A percentile compares a stretch with the other conserved stretches of the same genome.
phyloP scores from a whole-genome alignment of 2,329 filamentous ascomycete genomes.

The Phaeosphaeria sp. region DNA sequence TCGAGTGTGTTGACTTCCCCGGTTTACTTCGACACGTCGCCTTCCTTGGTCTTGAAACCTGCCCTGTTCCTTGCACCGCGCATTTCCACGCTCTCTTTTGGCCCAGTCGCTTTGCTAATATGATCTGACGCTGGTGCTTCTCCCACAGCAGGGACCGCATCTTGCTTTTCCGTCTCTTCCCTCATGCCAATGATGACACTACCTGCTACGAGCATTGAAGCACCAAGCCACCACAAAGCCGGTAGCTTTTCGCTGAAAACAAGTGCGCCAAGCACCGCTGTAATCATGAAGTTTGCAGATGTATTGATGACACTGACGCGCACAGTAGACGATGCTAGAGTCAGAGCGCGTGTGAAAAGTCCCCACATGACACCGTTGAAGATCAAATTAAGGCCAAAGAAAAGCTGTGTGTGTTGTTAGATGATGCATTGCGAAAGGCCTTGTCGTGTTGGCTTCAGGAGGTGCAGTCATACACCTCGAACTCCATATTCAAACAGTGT shows the following conservation, averaged over 20 bases:
- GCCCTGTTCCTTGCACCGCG: slow-evolving; percentile 31
- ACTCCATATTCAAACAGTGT: slow-evolving; percentile 59
- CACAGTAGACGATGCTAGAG: slow-evolving; percentile 75
- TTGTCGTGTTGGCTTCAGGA: background rate
- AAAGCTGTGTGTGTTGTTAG: slow-evolving; percentile 59
- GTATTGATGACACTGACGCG: slow-evolving; percentile 85
- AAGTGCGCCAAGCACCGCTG: slow-evolving; percentile 71
- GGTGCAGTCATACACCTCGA: slow-evolving; percentile 55
- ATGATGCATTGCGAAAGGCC: background rate
- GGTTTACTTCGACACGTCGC: slow-evolving; percentile 38
- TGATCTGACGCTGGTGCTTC: slow-evolving; percentile 29
- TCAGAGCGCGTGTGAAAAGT: slow-evolving; percentile 80
- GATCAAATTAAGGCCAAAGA: slow-evolving; percentile 76
- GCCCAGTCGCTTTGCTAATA: slow-evolving; percentile 21
- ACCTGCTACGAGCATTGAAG: slow-evolving; percentile 73
- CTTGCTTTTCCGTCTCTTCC: slow-evolving; percentile 59
- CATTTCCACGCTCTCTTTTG: slow-evolving; percentile 36
- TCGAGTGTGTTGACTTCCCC: background rate
- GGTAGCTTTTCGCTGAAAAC: slow-evolving; percentile 77
- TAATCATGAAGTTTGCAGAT: slow-evolving; percentile 80
- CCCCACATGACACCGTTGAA: slow-evolving; percentile 88
- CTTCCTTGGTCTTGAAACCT: slow-evolving; percentile 36
- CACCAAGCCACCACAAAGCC: slow-evolving; percentile 78
- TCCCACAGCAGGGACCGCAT: slow-evolving; percentile 29
- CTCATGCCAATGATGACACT: slow-evolving; percentile 80